Evolutionary conservation across 179 eudicot species (phyloP), one percentile per base, ranked within the genome.

Genomic region (Nepenthes alata): DNA sequence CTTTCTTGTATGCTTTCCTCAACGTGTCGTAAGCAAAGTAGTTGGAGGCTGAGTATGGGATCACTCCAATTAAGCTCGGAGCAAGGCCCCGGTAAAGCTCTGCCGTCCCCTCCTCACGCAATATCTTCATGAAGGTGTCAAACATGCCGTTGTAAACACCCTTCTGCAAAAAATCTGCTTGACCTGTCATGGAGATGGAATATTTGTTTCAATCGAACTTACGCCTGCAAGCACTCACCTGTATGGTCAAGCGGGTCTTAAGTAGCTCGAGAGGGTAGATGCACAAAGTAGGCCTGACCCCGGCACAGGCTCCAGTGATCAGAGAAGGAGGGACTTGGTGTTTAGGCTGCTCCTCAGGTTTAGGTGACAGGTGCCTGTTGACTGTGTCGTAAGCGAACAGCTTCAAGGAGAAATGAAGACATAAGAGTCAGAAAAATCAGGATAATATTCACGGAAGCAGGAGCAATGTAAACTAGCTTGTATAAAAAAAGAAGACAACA

Each of bases 241-340:
- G 96, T 55, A 91, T 82, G 47, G 98, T 91, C 55, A 91, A 67
- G 61, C 98, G 85, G 68, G 98, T 91, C 77, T 91, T 91, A 62
- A 91, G 84, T 65, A 91, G 78, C 85, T 91, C 98, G 37, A 91
- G 91, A 3, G 96, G 98, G 75, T 91, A 91, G 15, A 89, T 91
- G 47, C 70, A 73, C 47, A 91, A 39, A 62, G 98, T 91, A 4
- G 95, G 81, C 78, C 83, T 81, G 62, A 91, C 82, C 39, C 96
- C 98, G 25, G 96, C 96, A 72, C 77, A 68, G 44, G 91, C 98
- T 55, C 98, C 98, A 5, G 95, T 96, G 57, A 91, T 69, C 14
- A 77, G 74, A 56, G 96, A 86, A 47, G 90, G 80, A 2, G 98
- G 91, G 47, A 91, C 71, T 5, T 83, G 95, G 49, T 83, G 66